A percentile compares a stretch with the other conserved stretches of the same genome.
Conservation (phyloP, 352 stramenopile species). For the Lagenidium giganteum region DNA sequence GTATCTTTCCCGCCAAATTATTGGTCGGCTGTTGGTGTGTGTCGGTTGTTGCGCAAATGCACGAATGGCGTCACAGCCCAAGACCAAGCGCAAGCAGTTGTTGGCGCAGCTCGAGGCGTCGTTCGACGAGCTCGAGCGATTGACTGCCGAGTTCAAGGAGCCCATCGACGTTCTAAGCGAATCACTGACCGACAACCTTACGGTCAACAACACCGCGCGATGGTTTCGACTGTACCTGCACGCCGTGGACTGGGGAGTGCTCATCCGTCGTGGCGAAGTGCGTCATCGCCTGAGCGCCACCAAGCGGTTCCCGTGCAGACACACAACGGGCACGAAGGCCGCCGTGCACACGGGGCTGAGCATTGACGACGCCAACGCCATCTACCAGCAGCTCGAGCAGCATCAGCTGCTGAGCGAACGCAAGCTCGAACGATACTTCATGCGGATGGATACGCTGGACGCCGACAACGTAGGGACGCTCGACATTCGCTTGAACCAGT, state of each 20-base stretch:
- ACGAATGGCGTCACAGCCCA: no score
- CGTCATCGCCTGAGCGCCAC: constrained; percentile 35
- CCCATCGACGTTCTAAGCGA: constrained; percentile 45
- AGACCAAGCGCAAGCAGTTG: constrained; percentile 43
- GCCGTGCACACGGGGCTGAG: constrained; percentile 61
- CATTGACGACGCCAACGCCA: constrained; percentile 70
- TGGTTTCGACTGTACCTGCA: constrained; percentile 79
- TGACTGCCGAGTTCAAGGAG: constrained; percentile 23
- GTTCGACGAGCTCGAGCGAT: constrained; percentile 45
- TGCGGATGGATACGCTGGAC: constrained; percentile 58
- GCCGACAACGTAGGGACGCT: constrained; percentile 41
- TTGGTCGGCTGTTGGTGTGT: no score
- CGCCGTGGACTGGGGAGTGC: constrained; percentile 51
- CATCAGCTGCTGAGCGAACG: constrained; percentile 28
- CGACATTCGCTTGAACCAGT: constrained; percentile 44
- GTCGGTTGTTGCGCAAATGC: no score
- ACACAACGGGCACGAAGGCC: constrained; percentile 56
- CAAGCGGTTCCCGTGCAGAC: constrained; percentile 42
- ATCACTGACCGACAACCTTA: constrained; percentile 27
- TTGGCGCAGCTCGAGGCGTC: constrained; percentile 33
- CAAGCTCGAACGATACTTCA: constrained; percentile 40
- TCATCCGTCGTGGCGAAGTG: constrained; percentile 72
- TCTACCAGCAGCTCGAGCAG: constrained; percentile 43
- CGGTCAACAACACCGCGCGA: constrained; percentile 23
- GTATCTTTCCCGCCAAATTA: no score